phyloP scores from a whole-genome alignment of 2,329 filamentous ascomycete genomes.

The Chaetomiaceae sp. region DNA sequence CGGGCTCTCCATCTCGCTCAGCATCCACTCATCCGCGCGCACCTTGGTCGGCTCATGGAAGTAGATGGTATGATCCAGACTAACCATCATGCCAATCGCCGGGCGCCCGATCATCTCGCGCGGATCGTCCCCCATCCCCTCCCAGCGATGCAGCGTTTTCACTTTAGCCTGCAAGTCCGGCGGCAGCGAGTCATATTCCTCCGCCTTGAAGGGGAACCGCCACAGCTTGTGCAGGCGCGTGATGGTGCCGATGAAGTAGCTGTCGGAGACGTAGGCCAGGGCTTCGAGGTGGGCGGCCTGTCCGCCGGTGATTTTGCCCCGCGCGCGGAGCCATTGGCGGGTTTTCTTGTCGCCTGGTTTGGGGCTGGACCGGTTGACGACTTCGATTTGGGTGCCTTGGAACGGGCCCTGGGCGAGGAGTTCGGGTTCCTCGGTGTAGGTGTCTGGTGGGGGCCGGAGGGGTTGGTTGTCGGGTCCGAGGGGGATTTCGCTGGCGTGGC shows the following conservation, averaged over 20 bases:
- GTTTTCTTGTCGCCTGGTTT: slow-evolving; percentile 63
- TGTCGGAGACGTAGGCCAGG: slow-evolving; percentile 89
- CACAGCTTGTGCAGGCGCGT: slow-evolving; percentile 75
- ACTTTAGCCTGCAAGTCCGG: slow-evolving; percentile 36
- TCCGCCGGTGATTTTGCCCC: slow-evolving; percentile 74
- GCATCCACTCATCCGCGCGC: slow-evolving; percentile 70
- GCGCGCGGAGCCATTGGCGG: slow-evolving; percentile 69
- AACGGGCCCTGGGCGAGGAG: slow-evolving; percentile 50
- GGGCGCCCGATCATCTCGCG: slow-evolving; percentile 49
- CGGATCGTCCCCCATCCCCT: slow-evolving; percentile 33
- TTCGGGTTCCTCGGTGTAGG: slow-evolving; percentile 43
- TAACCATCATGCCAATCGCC: slow-evolving; percentile 79
- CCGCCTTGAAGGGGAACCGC: slow-evolving; percentile 57
- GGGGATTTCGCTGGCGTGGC: slow-evolving; percentile 63
- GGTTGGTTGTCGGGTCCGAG: slow-evolving; percentile 14
- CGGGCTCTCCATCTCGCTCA: slow-evolving; percentile 72
- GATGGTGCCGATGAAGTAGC: slow-evolving; percentile 89
- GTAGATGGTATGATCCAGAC: slow-evolving; percentile 70
- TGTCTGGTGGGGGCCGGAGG: slow-evolving; percentile 25
- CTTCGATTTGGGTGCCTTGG: slow-evolving; percentile 41
- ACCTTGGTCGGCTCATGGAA: slow-evolving; percentile 59
- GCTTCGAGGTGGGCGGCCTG: slow-evolving; percentile 79
- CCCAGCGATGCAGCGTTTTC: slow-evolving; percentile 35
- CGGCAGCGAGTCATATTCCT: slow-evolving; percentile 44
- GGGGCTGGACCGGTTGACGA: slow-evolving; percentile 39